A percentile compares a stretch with the other conserved stretches of the same genome.
phyloP scores from a whole-genome alignment of 2,329 filamentous ascomycete species.

The Purpureocillium lavendulum region DNA sequence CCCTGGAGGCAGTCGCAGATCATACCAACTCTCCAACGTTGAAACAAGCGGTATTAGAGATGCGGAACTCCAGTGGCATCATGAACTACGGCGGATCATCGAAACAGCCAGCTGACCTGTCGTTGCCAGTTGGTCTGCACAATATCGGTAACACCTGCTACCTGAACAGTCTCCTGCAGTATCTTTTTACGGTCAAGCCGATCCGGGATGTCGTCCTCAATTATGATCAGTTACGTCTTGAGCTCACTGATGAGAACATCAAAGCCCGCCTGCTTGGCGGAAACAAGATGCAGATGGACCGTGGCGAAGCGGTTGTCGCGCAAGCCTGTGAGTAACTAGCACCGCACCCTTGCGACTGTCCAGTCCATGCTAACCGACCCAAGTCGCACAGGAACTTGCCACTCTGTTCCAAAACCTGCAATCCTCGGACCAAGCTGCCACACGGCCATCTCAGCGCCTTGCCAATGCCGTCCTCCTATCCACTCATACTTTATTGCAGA shows the following conservation, averaged over 20 bases:
- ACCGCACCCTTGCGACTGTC: no score
- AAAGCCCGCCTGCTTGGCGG: constrained; percentile 67
- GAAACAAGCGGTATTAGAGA: constrained; percentile 16
- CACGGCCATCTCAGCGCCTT: constrained; percentile 67
- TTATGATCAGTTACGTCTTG: constrained; percentile 63
- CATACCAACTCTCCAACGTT: constrained; percentile 14
- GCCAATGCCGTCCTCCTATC: constrained; percentile 70
- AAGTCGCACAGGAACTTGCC: constrained; percentile 68
- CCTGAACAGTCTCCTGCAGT: constrained; percentile 91
- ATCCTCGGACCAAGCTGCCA: constrained; percentile 48
- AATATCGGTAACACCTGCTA: constrained; percentile 99
- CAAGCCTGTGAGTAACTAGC: constrained; percentile 59
- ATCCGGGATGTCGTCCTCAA: constrained; percentile 74
- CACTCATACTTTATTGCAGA: constrained; percentile 28
- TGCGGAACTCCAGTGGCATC: constrained; percentile 10
- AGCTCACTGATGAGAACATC: constrained; percentile 55
- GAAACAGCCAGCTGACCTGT: constrained; percentile 21
- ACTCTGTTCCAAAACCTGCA: constrained; percentile 65
- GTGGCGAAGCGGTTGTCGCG: constrained; percentile 53
- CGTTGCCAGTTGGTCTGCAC: constrained; percentile 74
- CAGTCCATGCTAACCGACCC: no score
- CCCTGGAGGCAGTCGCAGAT: constrained; percentile 25
- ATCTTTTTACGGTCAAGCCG: constrained; percentile 81
- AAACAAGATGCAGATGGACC: constrained; percentile 38
- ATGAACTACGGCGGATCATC: constrained; percentile 5